phyloP scores from a whole-genome alignment of 129 eudicot genomes.

The Silybum marianum region DNA sequence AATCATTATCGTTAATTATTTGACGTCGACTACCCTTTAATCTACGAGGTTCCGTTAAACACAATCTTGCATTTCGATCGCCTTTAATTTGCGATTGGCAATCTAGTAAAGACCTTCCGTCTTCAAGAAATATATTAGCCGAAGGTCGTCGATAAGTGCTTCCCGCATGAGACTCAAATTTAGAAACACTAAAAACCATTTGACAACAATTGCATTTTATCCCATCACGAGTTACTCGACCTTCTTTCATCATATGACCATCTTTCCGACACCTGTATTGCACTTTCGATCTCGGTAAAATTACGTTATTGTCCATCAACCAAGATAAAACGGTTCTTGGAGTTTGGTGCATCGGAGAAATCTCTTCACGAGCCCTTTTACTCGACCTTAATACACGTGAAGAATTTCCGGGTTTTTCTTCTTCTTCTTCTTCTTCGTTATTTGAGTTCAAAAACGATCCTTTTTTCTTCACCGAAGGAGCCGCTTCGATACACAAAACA shows the following conservation, averaged over 20 bases:
- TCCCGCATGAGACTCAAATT: conserved; percentile 80
- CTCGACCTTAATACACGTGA: conserved; percentile 60
- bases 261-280: conserved; percentile 49
- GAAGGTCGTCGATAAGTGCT: conserved; percentile 56
- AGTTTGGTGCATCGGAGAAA: conserved; percentile 41
- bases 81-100: conserved; percentile 66
- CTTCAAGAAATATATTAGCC: conserved; percentile 71
- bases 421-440: conserved; percentile 31
- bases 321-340: conserved; percentile 77
- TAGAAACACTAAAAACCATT: conserved; percentile 49
- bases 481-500: conserved; percentile 22
- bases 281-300: conserved; percentile 66
- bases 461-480: conserved; percentile 4
- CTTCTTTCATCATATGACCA: conserved; percentile 48
- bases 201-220: conserved; percentile 87
- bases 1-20: conserved; percentile 50
- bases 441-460: conserved; percentile 19
- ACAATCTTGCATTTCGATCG: conserved; percentile 17
- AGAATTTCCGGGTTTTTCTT: conserved; percentile 16
- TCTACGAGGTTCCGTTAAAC: conserved; percentile 31
- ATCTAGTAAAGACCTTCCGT: conserved; percentile 73
- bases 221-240: conserved; percentile 74
- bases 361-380: conserved; percentile 60
- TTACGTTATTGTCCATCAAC: conserved; percentile 67
- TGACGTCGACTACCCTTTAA: conserved; percentile 30